Evolutionary conservation across 139 green algal species (phyloP), one percentile per base, ranked within the genome.

Genomic region (Haematococcus lacustris): DNA sequence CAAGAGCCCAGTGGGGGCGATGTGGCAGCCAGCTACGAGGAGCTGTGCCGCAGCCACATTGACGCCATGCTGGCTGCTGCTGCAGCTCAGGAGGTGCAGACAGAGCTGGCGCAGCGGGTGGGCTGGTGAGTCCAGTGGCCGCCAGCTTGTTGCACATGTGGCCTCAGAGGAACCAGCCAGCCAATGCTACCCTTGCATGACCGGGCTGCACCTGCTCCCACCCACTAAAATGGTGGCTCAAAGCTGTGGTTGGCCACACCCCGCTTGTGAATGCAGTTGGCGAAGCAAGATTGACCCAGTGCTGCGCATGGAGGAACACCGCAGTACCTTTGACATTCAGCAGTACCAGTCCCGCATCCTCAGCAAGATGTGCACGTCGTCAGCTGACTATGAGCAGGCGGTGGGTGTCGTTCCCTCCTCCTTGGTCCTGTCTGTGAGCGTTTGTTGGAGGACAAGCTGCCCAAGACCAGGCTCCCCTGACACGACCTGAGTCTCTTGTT

Each of bases 281-380:
- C 73, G 86, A 17, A 63, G 51, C n/a, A 78, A 75, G 9, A 89
- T 91, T n/a, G 83, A 91, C 60, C 82, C 79, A 21, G 75, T 81
- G 38, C 72, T 85, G 23, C 66, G 75, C 64, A 72, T 72, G 1
- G 80, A 89, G 76, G 86, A 89, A 62, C 57, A 70, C 7, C 79
- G 80, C 34, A 64, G 62, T 1, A 69, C 43, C 1, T 91, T 91
- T 75, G 83, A 91, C 83, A 88, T 91, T 62, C 83, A 91, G 47
- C 37, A 71, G 51, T 91, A 91, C 38, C 79, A 79, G 33, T 76
- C 83, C 57, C 68, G 68, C 40, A 84, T 91, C 59, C 53, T 89
- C 3, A 37, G 38, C 9, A 71, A 61, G 25, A 65, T 87, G 53
- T n/a, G n/a, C n/a, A n/a, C n/a, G n/a, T n/a, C n/a, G n/a, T n/a